Evolutionary conservation across 2,329 filamentous ascomycete genomes (phyloP).

Genomic region (Phyllosticta citriasiana): DNA sequence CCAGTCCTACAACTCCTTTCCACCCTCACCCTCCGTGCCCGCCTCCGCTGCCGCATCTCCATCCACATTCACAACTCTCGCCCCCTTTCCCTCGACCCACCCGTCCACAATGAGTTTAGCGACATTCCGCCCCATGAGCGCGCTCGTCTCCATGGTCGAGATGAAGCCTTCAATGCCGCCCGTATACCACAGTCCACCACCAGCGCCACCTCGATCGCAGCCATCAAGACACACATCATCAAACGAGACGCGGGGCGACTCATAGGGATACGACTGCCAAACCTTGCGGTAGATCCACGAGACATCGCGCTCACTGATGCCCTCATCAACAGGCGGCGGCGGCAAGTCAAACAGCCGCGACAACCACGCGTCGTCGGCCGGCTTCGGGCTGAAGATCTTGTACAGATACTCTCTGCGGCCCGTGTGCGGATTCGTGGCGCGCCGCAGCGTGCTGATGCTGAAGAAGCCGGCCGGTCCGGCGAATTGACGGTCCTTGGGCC

Average conservation of each 20-base stretch:
- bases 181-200: constrained; percentile 54
- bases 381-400: constrained; percentile 54
- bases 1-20: background rate
- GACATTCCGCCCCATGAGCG: constrained; percentile 81
- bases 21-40: background rate
- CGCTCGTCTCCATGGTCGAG: constrained; percentile 94
- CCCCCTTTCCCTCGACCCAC: constrained; percentile 26
- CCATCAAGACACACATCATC: constrained; percentile 49
- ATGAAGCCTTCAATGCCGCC: constrained; percentile 82
- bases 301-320: constrained; percentile 37
- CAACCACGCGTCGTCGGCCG: constrained; percentile 39
- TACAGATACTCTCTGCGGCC: constrained; percentile 46
- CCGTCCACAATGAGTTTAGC: constrained; percentile 60
- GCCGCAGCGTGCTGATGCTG: constrained; percentile 66
- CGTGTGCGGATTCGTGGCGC: constrained; percentile 47
- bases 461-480: constrained; percentile 70
- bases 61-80: background rate
- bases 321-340: constrained; percentile 14
- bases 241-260: constrained; percentile 77
- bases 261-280: constrained; percentile 79
- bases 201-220: background rate
- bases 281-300: constrained; percentile 69
- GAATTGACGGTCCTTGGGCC: constrained; percentile 41
- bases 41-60: background rate
- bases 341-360: constrained; percentile 36